A percentile compares a stretch with the other conserved stretches of the same genome.
Evolutionary conservation across 1,284 basidiomycete genomes (phyloP).

Genomic region (Leccinum pachyderme): DNA sequence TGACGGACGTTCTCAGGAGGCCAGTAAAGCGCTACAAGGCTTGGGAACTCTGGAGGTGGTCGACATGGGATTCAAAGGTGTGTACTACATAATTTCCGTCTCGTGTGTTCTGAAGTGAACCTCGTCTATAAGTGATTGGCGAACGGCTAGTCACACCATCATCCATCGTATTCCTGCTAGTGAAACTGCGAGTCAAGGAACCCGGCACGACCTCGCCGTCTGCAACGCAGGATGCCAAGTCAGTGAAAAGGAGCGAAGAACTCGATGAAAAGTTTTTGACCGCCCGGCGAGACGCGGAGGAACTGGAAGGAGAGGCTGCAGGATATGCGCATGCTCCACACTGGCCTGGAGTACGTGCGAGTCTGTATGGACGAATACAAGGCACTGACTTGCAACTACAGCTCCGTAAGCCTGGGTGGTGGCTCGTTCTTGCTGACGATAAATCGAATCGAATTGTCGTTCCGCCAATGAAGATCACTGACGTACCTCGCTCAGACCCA

Average conservation of each 20-base stretch:
- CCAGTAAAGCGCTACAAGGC: slow-evolving; percentile 65
- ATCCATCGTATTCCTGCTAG: slow-evolving; percentile 84
- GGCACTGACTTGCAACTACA: slow-evolving; percentile 30
- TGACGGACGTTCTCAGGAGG: slow-evolving; percentile 41
- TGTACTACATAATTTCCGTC: slow-evolving; percentile 16
- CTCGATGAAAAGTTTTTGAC: slow-evolving; percentile 66
- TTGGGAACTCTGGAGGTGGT: slow-evolving; percentile 86
- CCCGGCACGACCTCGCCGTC: slow-evolving; percentile 25
- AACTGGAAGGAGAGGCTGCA: slow-evolving; percentile 44
- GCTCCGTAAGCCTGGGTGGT: slow-evolving; percentile 87
- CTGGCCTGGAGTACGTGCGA: slow-evolving; percentile 78
- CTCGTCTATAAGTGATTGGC: slow-evolving; percentile 69
- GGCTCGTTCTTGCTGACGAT: slow-evolving; percentile 88
- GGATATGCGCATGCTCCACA: slow-evolving; percentile 87
- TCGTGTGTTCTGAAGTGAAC: neutral
- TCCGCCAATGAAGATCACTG: slow-evolving; percentile 82
- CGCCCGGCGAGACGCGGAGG: slow-evolving; percentile 63
- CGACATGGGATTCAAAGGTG: slow-evolving; percentile 87
- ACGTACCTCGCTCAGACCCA: slow-evolving; percentile 69
- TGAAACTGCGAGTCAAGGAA: slow-evolving; percentile 75
- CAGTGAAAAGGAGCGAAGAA: slow-evolving; percentile 54
- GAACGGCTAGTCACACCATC: slow-evolving; percentile 88
- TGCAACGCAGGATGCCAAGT: slow-evolving; percentile 42
- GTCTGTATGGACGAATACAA: neutral
- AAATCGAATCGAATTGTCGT: slow-evolving; percentile 90